phyloP scores from a whole-genome alignment of 352 stramenopile genomes.

The Pythium folliculosum region DNA sequence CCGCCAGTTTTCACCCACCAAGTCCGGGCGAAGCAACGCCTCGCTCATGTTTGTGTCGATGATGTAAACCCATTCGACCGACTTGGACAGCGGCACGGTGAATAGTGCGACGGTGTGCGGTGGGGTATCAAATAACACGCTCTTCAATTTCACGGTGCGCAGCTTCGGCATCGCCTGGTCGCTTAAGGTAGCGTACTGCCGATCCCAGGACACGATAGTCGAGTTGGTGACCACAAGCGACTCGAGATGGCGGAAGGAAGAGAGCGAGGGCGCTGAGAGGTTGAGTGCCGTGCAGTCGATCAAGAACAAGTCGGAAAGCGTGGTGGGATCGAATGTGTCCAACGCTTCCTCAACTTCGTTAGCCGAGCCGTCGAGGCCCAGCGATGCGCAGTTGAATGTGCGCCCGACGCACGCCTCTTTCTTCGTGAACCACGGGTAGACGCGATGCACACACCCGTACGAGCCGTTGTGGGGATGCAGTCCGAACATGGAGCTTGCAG shows the following conservation, averaged over 20 bases:
- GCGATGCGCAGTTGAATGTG: background rate
- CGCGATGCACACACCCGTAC: slow-evolving; percentile 17
- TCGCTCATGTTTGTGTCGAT: slow-evolving; percentile 9
- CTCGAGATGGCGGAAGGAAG: slow-evolving; percentile 2
- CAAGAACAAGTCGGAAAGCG: slow-evolving; percentile 17
- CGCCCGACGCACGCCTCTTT: slow-evolving; percentile 18
- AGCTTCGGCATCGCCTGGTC: background rate
- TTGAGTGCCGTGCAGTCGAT: slow-evolving; percentile 3
- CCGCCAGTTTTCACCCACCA: slow-evolving; percentile 11
- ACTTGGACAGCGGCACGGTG: slow-evolving; percentile 1
- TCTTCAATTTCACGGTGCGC: slow-evolving; percentile 15
- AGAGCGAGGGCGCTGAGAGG: slow-evolving; percentile 5
- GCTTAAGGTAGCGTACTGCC: background rate
- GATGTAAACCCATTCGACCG: slow-evolving; percentile 19
- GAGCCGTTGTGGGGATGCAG: background rate
- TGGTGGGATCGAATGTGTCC: background rate
- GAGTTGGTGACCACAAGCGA: slow-evolving; percentile 13
- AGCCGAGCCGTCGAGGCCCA: background rate
- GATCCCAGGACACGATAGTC: slow-evolving; percentile 4
- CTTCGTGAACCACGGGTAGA: slow-evolving; percentile 19
- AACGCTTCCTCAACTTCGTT: slow-evolving; percentile 2
- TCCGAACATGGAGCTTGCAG: slow-evolving; percentile 1
- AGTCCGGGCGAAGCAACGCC: background rate
- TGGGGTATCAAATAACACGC: background rate
- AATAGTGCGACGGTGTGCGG: slow-evolving; percentile 1